Evolutionary conservation across 768 basidiomycete genomes (phyloP).

Genomic region (Collybia nuda): DNA sequence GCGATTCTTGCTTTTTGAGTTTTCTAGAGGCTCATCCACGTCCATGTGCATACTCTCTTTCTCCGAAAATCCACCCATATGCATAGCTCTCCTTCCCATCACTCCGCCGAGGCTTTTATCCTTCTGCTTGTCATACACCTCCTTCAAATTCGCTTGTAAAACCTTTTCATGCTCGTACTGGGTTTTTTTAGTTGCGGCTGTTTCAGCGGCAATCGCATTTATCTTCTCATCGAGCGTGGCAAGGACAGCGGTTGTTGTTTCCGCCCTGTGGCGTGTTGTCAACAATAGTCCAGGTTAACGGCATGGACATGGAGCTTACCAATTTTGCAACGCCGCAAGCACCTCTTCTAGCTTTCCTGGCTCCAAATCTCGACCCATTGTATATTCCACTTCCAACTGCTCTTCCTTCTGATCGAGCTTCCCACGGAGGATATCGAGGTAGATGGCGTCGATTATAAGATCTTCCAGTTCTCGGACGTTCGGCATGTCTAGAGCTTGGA

Average conservation of each 20-base stretch:
- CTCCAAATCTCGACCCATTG: slow-evolving; percentile 89
- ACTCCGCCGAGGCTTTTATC: slow-evolving; percentile 42
- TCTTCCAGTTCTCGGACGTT: slow-evolving; percentile 91
- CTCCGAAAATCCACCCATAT: slow-evolving; percentile 9
- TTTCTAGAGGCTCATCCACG: slow-evolving; percentile 57
- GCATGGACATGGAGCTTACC: slow-evolving; percentile 40
- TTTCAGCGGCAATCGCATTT: slow-evolving; percentile 45
- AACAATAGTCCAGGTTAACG: not conserved
- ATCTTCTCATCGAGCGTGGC: slow-evolving; percentile 74
- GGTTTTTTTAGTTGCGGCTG: slow-evolving; percentile 34
- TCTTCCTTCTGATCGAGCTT: slow-evolving; percentile 92
- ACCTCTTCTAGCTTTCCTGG: slow-evolving; percentile 65
- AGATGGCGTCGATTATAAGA: slow-evolving; percentile 95
- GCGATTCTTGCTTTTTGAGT: slow-evolving; percentile 53
- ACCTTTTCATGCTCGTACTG: slow-evolving; percentile 55
- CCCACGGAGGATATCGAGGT: slow-evolving; percentile 84
- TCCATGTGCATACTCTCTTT: slow-evolving; percentile 55
- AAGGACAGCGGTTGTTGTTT: slow-evolving; percentile 70
- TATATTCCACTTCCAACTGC: slow-evolving; percentile 89
- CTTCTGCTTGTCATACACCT: slow-evolving; percentile 64
- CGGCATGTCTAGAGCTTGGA: slow-evolving; percentile 69
- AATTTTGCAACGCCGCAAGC: slow-evolving; percentile 61
- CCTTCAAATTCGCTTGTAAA: slow-evolving; percentile 55
- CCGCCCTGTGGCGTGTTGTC: slow-evolving; percentile 47
- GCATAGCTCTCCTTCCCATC: slow-evolving; percentile 17